Evolutionary conservation across 2,329 filamentous ascomycete species (phyloP).

Genomic region (Exophiala spinifera): DNA sequence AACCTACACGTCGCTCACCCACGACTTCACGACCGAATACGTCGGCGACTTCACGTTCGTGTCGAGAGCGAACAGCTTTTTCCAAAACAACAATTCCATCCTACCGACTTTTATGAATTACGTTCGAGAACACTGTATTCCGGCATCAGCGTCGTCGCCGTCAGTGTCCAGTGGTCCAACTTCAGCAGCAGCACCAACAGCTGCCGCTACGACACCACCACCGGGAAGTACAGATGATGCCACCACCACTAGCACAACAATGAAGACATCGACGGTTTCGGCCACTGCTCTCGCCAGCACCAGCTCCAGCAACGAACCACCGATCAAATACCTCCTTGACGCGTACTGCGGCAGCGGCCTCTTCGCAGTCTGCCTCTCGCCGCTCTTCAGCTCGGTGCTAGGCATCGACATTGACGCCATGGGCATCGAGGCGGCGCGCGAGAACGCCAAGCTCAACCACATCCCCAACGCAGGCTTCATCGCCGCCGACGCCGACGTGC

Average conservation of each 20-base stretch:
- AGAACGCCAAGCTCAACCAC: constrained; percentile 75
- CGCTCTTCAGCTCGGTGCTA: constrained; percentile 72
- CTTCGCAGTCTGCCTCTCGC: constrained; percentile 90
- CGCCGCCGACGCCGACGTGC: constrained; percentile 76
- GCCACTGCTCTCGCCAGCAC: too few species aligned
- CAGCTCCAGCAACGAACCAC: constrained; percentile 31
- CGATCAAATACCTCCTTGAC: constrained; percentile 85
- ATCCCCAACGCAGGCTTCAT: constrained; percentile 78
- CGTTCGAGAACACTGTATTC: constrained; percentile 75
- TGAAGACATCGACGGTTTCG: too few species aligned
- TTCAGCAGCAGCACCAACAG: too few species aligned
- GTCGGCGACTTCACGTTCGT: constrained; percentile 79
- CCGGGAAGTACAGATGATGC: too few species aligned
- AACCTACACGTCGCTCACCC: constrained; percentile 82
- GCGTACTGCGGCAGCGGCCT: constrained; percentile 96
- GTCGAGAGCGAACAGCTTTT: constrained; percentile 91
- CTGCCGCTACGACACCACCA: too few species aligned
- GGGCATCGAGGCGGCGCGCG: constrained; percentile 73
- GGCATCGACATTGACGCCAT: constrained; percentile 85
- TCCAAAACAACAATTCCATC: constrained; percentile 99
- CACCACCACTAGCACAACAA: too few species aligned
- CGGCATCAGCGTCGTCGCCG: constrained; percentile 36
- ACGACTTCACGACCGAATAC: constrained; percentile 80
- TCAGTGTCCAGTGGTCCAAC: constrained; percentile 26
- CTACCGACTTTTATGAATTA: constrained; percentile 81